A percentile compares a stretch with the other conserved stretches of the same genome.
These are phyloP conservation scores for Corymbia calophylla DNA, from an alignment of 441 rosid species.

Conservation along the genomic window DNA sequence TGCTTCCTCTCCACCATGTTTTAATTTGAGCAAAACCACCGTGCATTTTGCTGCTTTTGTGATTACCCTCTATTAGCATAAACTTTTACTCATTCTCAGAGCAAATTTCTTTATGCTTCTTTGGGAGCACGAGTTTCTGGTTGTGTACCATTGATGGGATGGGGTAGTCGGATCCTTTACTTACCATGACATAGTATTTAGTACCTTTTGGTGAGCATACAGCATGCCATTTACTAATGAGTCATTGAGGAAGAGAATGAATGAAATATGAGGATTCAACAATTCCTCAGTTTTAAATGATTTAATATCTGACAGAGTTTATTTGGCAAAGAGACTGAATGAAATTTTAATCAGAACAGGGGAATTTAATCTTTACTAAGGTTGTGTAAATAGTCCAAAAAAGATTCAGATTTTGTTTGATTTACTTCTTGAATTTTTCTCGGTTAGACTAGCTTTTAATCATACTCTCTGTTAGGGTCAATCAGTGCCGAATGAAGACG, in stretches of 20 bases:
- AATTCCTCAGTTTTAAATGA: background rate
- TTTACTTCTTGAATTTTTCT: background rate
- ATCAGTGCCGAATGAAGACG: conserved; percentile 77
- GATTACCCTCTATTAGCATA: background rate
- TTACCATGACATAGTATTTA: background rate
- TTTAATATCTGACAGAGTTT: background rate
- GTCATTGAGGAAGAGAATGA: background rate
- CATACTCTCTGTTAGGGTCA: conserved; percentile 40
- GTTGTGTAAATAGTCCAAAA: background rate
- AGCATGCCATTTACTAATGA: background rate
- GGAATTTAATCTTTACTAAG: background rate
- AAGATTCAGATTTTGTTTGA: background rate
- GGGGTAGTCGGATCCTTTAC: background rate
- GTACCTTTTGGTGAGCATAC: background rate
- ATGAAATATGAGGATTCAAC: background rate
- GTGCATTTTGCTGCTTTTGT: background rate
- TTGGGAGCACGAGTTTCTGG: background rate
- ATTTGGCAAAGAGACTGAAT: background rate
- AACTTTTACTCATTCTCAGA: background rate
- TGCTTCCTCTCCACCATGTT: background rate
- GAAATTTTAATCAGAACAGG: background rate
- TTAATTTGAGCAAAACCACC: background rate
- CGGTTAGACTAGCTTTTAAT: background rate
- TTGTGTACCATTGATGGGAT: background rate
- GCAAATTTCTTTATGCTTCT: background rate